phyloP scores from a whole-genome alignment of 805 yeast genomes.

The Suhomyces sp. region DNA sequence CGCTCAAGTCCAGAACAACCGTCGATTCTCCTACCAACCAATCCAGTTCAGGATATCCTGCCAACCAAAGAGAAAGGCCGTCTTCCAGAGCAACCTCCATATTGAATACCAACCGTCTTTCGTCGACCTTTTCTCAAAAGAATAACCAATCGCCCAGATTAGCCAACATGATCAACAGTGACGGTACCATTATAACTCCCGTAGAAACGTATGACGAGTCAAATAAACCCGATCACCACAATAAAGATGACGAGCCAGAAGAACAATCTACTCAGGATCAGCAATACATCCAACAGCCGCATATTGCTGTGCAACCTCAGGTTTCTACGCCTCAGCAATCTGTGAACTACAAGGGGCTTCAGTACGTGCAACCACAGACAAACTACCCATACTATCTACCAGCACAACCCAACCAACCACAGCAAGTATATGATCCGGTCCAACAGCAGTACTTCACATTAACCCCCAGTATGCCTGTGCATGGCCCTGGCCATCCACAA shows the following conservation, averaged over 20 bases:
- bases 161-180: constrained; percentile 43
- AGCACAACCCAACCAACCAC: constrained; percentile 24
- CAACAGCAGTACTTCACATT: constrained; percentile 43
- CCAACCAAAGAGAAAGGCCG: constrained; percentile 17
- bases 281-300: constrained; percentile 8
- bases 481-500: constrained; percentile 19
- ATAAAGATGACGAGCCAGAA: background rate
- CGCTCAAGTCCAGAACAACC: constrained; percentile 13
- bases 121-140: constrained; percentile 38
- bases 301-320: constrained; percentile 4
- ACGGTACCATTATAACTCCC: constrained; percentile 43
- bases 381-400: constrained; percentile 21
- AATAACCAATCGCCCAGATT: constrained; percentile 35
- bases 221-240: background rate
- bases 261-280: constrained; percentile 6
- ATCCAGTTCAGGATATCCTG: background rate
- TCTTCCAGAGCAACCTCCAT: constrained; percentile 21
- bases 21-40: constrained; percentile 5
- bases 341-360: constrained; percentile 6
- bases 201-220: constrained; percentile 23
- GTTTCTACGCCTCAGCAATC: constrained; percentile 6
- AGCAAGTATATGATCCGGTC: constrained; percentile 43
- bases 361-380: constrained; percentile 15
- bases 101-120: constrained; percentile 25
- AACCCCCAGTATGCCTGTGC: constrained; percentile 31